Evolutionary conservation across 441 rosid genomes (phyloP).

Genomic region (Arabidopsis hybrid): DNA sequence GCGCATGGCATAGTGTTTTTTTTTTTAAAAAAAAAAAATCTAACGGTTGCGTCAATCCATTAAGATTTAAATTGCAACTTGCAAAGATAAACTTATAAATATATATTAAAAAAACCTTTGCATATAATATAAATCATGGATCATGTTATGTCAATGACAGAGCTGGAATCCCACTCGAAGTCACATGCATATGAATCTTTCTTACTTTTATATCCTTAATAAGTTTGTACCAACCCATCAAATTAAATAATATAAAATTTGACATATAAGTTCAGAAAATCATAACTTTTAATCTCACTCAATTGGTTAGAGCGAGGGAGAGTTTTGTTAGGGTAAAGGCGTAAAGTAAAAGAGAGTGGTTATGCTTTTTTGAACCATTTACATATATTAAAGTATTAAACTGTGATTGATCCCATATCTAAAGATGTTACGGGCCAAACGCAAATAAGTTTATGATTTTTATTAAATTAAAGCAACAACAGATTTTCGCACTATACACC

Average conservation of each 20-base stretch:
- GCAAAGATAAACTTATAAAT: constrained; percentile 22
- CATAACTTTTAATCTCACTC: neutral
- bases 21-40: neutral
- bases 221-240: constrained; percentile 22
- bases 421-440: neutral
- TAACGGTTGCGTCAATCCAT: constrained; percentile 1
- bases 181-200: constrained; percentile 68
- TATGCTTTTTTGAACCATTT: neutral
- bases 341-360: neutral
- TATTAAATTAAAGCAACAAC: constrained; percentile 20
- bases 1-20: constrained; percentile 6
- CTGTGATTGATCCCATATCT: neutral
- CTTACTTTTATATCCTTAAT: constrained; percentile 38
- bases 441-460: neutral
- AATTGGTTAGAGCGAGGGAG: neutral
- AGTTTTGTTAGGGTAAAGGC: neutral
- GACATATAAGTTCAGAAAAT: neutral
- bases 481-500: constrained; percentile 38
- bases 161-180: constrained; percentile 81
- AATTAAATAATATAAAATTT: constrained; percentile 1
- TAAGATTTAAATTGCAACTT: constrained; percentile 21
- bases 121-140: constrained; percentile 47
- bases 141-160: constrained; percentile 63
- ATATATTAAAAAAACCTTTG: neutral
- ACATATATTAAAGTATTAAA: neutral